phyloP scores from a whole-genome alignment of 1,284 basidiomycete genomes.

The Austroboletus niveus region DNA sequence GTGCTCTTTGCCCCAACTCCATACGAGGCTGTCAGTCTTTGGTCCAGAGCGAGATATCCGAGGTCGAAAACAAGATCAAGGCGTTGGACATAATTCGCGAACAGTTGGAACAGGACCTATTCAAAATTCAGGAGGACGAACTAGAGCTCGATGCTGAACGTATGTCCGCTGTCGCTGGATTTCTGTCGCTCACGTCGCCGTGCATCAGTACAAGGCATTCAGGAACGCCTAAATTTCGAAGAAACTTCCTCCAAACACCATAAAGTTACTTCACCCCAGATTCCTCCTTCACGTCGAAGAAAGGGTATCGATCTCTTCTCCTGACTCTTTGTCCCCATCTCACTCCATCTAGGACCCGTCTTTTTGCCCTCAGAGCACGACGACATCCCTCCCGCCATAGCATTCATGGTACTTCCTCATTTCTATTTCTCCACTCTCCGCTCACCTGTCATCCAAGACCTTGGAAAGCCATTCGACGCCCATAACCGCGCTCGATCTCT shows the following conservation, averaged over 20 bases:
- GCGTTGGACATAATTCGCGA: constrained; percentile 80
- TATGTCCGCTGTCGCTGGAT: constrained; percentile 39
- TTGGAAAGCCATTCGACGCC: constrained; percentile 79
- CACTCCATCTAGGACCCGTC: constrained; percentile 66
- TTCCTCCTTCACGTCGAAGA: constrained; percentile 67
- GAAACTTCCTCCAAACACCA: constrained; percentile 43
- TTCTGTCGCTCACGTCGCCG: constrained; percentile 6
- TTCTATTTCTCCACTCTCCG: constrained; percentile 1
- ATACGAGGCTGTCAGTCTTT: constrained; percentile 57
- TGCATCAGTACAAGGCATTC: constrained; percentile 76
- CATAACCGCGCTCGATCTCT: constrained; percentile 90
- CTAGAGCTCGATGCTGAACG: constrained; percentile 93
- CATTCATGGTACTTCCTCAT: constrained; percentile 79
- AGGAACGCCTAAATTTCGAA: constrained; percentile 77
- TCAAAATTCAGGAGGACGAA: constrained; percentile 92
- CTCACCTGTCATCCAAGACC: constrained; percentile 50
- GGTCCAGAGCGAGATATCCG: constrained; percentile 80
- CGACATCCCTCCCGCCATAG: constrained; percentile 89
- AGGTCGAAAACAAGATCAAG: constrained; percentile 87
- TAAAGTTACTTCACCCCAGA: constrained; percentile 31
- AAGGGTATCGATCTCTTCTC: constrained; percentile 51
- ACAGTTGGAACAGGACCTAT: constrained; percentile 79
- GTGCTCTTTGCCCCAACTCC: constrained; percentile 3
- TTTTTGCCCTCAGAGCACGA: constrained; percentile 98
- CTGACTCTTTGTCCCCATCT: constrained; percentile 13